Evolutionary conservation across 768 basidiomycete species (phyloP), one percentile per base, ranked within the genome.

Genomic region (Fomitopsis pulvina): DNA sequence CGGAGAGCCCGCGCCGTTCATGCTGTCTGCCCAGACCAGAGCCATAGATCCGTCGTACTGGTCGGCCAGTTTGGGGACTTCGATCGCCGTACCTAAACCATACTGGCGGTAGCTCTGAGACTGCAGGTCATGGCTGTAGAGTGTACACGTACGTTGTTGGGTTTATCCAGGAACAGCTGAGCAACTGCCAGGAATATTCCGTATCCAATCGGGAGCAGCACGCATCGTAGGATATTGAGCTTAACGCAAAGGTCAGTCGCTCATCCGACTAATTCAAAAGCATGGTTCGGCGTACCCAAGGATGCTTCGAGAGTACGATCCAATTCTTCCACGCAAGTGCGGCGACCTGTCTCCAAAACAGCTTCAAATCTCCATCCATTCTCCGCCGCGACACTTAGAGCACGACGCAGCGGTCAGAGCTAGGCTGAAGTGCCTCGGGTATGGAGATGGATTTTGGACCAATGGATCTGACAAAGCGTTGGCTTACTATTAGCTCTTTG

Each of bases 241-340:
- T 83, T 46, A 16, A 34, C 6, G 22, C 8, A 25, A 43, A n/a
- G 20, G 22, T 39, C n/a, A 21, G 30, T 32, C 34, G 49, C 40
- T 21, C 39, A 3, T 30, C 20, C 6, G 16, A 28, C 26, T 14
- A 2, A 16, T 21, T 5, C 1, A 5, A 24, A 16, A 28, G n/a
- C n/a, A n/a, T n/a, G n/a, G n/a, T n/a, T n/a, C n/a, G 21, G 70
- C 81, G 61, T 58, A 85, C 83, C 60, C 83, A 64, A 45, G 80
- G 74, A 63, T 83, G 81, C 59, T 78, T 83, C 21, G 75, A 79
- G 25, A 86, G 69, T 0, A 85, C 71, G 38, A 87, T 85, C 81
- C 81, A 85, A 55, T 87, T 87, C 71, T 87, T 87, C 77, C 79
- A 76, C 48, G 78, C 74, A 20, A 87, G 65, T 2, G 77, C 79